Conservation (phyloP, 1,284 basidiomycete species). For the Pseudomicrostroma phylloplanum region DNA sequence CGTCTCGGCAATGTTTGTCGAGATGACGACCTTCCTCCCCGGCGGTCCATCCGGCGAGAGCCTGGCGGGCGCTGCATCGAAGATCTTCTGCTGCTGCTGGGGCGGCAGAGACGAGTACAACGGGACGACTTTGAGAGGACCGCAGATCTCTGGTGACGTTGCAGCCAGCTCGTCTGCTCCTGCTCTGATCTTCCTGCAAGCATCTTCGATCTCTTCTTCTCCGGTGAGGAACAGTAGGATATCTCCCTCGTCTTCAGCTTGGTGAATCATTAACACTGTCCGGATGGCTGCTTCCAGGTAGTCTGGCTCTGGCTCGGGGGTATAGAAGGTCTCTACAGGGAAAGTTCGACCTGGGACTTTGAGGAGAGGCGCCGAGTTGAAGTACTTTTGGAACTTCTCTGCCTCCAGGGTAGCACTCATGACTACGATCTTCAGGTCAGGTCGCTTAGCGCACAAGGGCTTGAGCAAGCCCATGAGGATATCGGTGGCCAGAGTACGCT, state of each 20-base stretch:
- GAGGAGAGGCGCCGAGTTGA: constrained; percentile 82
- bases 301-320: constrained; percentile 88
- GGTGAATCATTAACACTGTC: constrained; percentile 94
- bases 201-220: constrained; percentile 97
- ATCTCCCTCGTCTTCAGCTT: constrained; percentile 89
- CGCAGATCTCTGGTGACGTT: constrained; percentile 45
- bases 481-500: constrained; percentile 94
- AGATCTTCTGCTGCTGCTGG: constrained; percentile 88
- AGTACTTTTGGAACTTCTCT: constrained; percentile 94
- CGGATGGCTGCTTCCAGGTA: constrained; percentile 96
- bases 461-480: constrained; percentile 88
- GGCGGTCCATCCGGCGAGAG: constrained; percentile 65
- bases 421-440: constrained; percentile 92
- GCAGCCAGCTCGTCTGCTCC: constrained; percentile 55
- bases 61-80: constrained; percentile 72
- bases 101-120: constrained; percentile 90
- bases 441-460: constrained; percentile 69
- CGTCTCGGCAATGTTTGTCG: constrained; percentile 98
- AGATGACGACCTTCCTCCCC: constrained; percentile 91
- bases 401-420: constrained; percentile 98
- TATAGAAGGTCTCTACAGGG: constrained; percentile 91
- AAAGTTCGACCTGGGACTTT: constrained; percentile 94
- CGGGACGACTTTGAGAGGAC: constrained; percentile 80
- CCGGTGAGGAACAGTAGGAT: constrained; percentile 92
- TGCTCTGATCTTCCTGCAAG: constrained; percentile 83